Conservation (phyloP, 768 basidiomycete species). For the Boletus sp. region DNA sequence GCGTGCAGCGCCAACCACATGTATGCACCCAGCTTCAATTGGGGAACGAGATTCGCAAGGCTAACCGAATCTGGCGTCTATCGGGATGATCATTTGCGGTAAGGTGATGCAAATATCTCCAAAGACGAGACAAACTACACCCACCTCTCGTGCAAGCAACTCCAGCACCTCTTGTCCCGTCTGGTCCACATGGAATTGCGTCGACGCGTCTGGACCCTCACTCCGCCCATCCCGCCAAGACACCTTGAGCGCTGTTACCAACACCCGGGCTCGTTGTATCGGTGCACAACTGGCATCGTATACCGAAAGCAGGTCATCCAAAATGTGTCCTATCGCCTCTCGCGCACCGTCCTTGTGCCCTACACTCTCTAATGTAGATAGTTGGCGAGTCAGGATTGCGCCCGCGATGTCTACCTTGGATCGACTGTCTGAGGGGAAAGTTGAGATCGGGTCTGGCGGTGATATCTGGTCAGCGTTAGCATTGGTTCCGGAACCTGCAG, state of each 20-base stretch:
- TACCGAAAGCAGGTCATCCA: conserved; percentile 47
- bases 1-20: conserved; percentile 71
- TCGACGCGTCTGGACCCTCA: conserved; percentile 24
- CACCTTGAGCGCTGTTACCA: conserved; percentile 54
- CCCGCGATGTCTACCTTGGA: conserved; percentile 39
- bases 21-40: conserved; percentile 54
- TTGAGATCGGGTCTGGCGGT: conserved; percentile 2
- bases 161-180: conserved; percentile 42
- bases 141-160: conserved; percentile 43
- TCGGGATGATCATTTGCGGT: neutral
- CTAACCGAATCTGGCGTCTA: conserved; percentile 33
- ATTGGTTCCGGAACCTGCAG: neutral
- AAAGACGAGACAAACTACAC: conserved; percentile 12
- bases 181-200: conserved; percentile 27
- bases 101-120: neutral
- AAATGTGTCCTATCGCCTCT: conserved; percentile 37
- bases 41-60: conserved; percentile 31
- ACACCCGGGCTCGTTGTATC: conserved; percentile 53
- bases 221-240: conserved; percentile 21
- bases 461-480: neutral
- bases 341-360: conserved; percentile 57
- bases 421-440: conserved; percentile 13
- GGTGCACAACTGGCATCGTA: conserved; percentile 52
- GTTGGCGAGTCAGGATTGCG: conserved; percentile 59
- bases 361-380: conserved; percentile 50